phyloP scores from a whole-genome alignment of 495 filamentous ascomycete species.

The Lasiosphaeriaceae sp. region DNA sequence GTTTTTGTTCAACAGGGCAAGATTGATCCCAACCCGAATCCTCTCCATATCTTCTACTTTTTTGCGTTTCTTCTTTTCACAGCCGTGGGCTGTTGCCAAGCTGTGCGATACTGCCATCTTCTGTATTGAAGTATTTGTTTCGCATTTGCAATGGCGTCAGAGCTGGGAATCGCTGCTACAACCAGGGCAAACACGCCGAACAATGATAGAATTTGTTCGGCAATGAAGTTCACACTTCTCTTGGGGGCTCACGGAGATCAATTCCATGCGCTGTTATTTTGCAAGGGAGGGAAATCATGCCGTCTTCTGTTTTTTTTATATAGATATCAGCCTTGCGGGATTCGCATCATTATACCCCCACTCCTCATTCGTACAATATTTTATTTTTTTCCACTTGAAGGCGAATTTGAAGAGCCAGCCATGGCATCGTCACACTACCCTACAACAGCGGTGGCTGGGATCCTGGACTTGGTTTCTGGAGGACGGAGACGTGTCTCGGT shows the following conservation, averaged over 20 bases:
- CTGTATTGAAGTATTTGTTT: conserved; percentile 26
- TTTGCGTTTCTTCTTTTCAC: neutral
- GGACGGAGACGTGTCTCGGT: neutral
- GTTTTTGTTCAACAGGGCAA: conserved; percentile 4
- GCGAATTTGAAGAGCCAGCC: too few species aligned
- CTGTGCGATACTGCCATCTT: conserved; percentile 7
- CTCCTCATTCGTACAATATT: too few species aligned
- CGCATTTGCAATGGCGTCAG: conserved; percentile 28
- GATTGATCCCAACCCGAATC: conserved; percentile 1
- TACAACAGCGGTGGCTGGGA: too few species aligned
- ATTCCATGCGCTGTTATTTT: neutral
- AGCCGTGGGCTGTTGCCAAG: neutral
- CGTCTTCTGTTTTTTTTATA: neutral
- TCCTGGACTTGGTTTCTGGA: neutral
- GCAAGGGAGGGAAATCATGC: neutral
- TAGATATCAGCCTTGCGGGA: neutral
- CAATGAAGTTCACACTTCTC: conserved; percentile 37
- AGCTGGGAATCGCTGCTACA: conserved; percentile 16
- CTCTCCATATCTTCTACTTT: neutral
- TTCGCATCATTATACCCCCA: neutral
- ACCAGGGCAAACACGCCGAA: conserved; percentile 1
- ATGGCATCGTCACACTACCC: too few species aligned
- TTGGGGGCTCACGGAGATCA: neutral
- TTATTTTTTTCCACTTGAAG: too few species aligned
- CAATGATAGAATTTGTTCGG: conserved; percentile 33